These are phyloP conservation scores for Pichia eremophila DNA, from an alignment of 805 yeast genomes.

Conservation along the genomic window DNA sequence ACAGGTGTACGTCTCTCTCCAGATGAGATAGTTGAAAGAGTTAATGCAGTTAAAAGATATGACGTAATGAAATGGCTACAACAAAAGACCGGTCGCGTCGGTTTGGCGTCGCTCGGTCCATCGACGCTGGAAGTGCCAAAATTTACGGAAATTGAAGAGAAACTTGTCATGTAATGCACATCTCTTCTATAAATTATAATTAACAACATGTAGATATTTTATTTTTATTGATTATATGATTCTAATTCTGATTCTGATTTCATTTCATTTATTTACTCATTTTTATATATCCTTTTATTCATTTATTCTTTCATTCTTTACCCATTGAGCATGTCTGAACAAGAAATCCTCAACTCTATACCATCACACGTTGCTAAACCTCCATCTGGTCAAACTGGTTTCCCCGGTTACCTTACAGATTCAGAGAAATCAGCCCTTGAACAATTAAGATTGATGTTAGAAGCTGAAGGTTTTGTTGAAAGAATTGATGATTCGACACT, in stretches of 20 bases:
- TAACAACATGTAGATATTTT: too few relatives aligned
- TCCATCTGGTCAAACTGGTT: slow-evolving; percentile 50
- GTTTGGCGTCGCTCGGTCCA: slow-evolving; percentile 88
- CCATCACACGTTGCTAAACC: slow-evolving; percentile 48
- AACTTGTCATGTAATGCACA: too few relatives aligned
- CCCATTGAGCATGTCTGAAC: slow-evolving; percentile 11
- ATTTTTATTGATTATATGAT: too few relatives aligned
- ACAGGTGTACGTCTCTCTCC: slow-evolving; percentile 76
- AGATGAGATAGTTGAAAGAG: slow-evolving; percentile 63
- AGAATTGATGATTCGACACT: slow-evolving; percentile 83
- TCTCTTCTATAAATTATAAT: too few relatives aligned
- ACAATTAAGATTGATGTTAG: slow-evolving; percentile 48
- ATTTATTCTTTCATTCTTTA: neutral
- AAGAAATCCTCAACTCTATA: slow-evolving; percentile 20
- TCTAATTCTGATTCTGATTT: too few relatives aligned
- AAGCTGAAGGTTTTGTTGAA: slow-evolving; percentile 56
- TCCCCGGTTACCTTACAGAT: slow-evolving; percentile 68
- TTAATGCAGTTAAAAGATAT: slow-evolving; percentile 64
- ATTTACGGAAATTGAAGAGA: neutral
- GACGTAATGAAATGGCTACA: slow-evolving; percentile 88
- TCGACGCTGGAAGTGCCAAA: slow-evolving; percentile 29
- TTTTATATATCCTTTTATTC: neutral
- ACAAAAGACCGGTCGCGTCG: slow-evolving; percentile 58
- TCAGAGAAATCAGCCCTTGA: slow-evolving; percentile 55
- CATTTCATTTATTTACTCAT: too few relatives aligned